Evolutionary conservation across 352 stramenopile genomes (phyloP).

Genomic region (Globisporangium nagaii): DNA sequence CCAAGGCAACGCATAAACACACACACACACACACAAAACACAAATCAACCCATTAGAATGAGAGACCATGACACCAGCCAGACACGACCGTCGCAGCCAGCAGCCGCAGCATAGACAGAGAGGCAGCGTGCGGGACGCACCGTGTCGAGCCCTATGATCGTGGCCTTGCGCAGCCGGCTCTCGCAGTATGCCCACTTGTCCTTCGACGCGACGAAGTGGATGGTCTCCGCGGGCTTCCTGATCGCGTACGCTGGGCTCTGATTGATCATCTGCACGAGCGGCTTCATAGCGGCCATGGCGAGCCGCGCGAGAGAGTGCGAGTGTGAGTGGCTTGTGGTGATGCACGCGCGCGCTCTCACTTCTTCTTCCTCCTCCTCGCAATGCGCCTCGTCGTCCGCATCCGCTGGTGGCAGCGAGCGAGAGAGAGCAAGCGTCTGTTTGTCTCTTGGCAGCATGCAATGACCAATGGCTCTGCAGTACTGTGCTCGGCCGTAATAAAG

Average conservation of each 20-base stretch:
- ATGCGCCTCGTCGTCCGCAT: constrained; percentile 5
- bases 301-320: neutral
- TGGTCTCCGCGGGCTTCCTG: constrained; percentile 19
- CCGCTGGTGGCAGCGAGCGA: constrained; percentile 5
- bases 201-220: constrained; percentile 46
- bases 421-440: constrained; percentile 2
- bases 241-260: constrained; percentile 53
- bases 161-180: constrained; percentile 32
- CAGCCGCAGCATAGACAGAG: neutral
- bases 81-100: neutral
- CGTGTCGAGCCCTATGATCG: constrained; percentile 66
- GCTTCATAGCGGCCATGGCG: constrained; percentile 13
- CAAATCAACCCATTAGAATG: constrained; percentile 13
- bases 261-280: constrained; percentile 39
- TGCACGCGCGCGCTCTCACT: neutral
- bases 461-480: constrained; percentile 1
- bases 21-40: neutral
- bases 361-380: constrained; percentile 5
- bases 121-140: constrained; percentile 20
- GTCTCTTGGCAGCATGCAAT: neutral
- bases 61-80: neutral
- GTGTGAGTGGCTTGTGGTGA: neutral
- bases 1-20: neutral
- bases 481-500: neutral
- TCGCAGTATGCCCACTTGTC: constrained; percentile 50